Base-by-base conservation (phyloP, 441 rosid species). In the Syzygium malaccense region DNA sequence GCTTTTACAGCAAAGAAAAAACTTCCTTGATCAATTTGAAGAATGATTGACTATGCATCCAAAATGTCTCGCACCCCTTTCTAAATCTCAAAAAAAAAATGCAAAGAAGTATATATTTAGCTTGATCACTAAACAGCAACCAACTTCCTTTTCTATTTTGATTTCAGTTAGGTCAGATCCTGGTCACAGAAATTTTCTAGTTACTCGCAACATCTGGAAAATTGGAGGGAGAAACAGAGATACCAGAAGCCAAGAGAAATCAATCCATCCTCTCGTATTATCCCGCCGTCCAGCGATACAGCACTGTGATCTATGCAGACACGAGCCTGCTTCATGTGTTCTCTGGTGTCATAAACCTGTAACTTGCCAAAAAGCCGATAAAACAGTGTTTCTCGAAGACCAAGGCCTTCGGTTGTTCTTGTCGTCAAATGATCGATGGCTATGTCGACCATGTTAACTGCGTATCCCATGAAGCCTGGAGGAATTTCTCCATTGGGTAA, bases 201-300 rank as follows among this genome's bases (percentile, higher is more conserved):
- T 23, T 71, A 37, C 48, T 37, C 11, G 23, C 8, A 28, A 87
- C 48, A 75, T 17, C 37, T 25, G 68, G 19, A 55, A 32, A 55
- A 30, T 14, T 25, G 85, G 30, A 87, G 45, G 66, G 55, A 79
- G 86, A 9, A 87, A 37, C 5, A 30, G 26, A 25, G 89, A 37
- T 92, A 96, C 98, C 95, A 87, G 62, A 49, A 71, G 20, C 95
- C 94, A 48, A 92, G 92, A 78, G 92, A 92, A 33, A 93, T 79
- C 14, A 92, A 64, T 37, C 95, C 94, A 7, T 92, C 91, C 87
- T 88, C 94, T 89, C 91, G 93, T 32, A 88, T 58, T 25, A 94
- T 94, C 71, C 95, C 94, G 2, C 98, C 99, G 83, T 96, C 98
- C 83, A 95, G 88, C 33, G 98, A 95, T 19, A 95, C 92, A 57